Percentiles rank a stretch among this genome's conserved stretches.
phyloP scores from a whole-genome alignment of 805 yeast genomes.

The Sugiyamaella qingdaonensis region DNA sequence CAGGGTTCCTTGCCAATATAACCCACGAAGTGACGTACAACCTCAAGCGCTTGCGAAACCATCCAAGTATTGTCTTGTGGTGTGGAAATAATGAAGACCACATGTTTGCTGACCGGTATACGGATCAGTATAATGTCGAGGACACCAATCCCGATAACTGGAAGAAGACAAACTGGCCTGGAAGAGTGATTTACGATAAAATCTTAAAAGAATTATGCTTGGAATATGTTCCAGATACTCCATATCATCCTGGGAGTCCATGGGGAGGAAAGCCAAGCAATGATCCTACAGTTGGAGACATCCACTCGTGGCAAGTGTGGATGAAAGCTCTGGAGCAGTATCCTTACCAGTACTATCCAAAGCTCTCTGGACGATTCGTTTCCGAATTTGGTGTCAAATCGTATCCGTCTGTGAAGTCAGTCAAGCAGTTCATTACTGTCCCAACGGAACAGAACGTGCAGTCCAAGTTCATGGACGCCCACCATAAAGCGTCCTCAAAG shows the following conservation, averaged over 20 bases:
- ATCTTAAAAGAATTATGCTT: not conserved
- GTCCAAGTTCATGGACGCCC: slow-evolving; percentile 40
- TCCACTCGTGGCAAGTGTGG: slow-evolving; percentile 54
- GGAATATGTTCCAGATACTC: slow-evolving; percentile 6
- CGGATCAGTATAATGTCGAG: slow-evolving; percentile 11
- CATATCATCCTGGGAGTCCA: slow-evolving; percentile 8
- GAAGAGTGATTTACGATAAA: slow-evolving; percentile 39
- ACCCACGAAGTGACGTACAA: slow-evolving; percentile 38
- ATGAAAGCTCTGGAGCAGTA: slow-evolving; percentile 41
- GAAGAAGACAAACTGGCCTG: slow-evolving; percentile 35
- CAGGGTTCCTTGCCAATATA: slow-evolving; percentile 35
- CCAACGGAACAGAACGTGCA: slow-evolving; percentile 39
- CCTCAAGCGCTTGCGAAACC: slow-evolving; percentile 38
- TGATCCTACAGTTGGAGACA: slow-evolving; percentile 39
- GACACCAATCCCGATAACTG: slow-evolving; percentile 13
- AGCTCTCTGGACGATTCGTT: slow-evolving; percentile 43
- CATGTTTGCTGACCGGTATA: slow-evolving; percentile 37
- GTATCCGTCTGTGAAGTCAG: slow-evolving; percentile 37
- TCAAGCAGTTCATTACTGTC: slow-evolving; percentile 36
- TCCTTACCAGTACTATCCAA: slow-evolving; percentile 44
- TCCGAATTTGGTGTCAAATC: slow-evolving; percentile 52
- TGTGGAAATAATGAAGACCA: slow-evolving; percentile 47
- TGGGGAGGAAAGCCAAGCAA: slow-evolving; percentile 1
- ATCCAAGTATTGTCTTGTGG: slow-evolving; percentile 37
- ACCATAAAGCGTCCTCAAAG: slow-evolving; percentile 38